Base-by-base conservation (phyloP, 495 filamentous ascomycete genomes). In the Lasiosphaeria miniovina region DNA sequence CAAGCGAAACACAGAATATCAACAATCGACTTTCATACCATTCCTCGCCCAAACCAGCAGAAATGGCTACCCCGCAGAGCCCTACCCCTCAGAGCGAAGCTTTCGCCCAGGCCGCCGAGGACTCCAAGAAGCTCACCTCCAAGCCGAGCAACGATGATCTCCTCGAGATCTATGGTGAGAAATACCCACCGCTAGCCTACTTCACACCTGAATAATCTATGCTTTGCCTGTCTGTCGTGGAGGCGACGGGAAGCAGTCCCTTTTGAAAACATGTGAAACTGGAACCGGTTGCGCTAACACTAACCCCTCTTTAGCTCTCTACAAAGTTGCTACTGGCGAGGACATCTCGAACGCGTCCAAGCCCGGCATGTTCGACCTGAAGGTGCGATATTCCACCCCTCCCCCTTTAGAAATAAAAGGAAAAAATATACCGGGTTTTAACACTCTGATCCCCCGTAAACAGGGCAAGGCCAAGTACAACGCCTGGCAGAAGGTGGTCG, bases 391-490 rank as follows among this genome's bases (percentile, higher is more conserved):
- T 52, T 10, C 36, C 24, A 0, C 63, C 11, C 40, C 48, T 33
- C 15, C 45, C 12, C 33, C 33, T 49, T 24, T 24, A 24, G 24
- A 24, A 24, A 24, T 1, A 24, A 24, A 24, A 24, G 24, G 24
- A 24, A 2, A 2, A 24, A 24, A 24, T 24, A 24, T 24, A 24
- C 24, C 24, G 2, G 24, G 24, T 24, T 24, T 12, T 35, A n/a
- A 35, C 50, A 12, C 3, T 33, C 10, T 11, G 7, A 4, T 8
- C 9, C 4, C 15, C 6, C 45, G 41, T 46, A 36, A 63, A 64
- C 52, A 95, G 90, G 84, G 75, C 73, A 93, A 91, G 77, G 85
- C 85, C 62, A 94, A 93, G 81, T 82, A 84, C 77, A 80, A 80
- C 38, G 86, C 86, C 17, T 96, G 90, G 90, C 70, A 87, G 72